Percentiles rank a stretch among this genome's conserved stretches.
These are phyloP conservation scores for Glycyrrhiza uralensis DNA, from an alignment of 306 rosid genomes.

Conservation along the genomic window DNA sequence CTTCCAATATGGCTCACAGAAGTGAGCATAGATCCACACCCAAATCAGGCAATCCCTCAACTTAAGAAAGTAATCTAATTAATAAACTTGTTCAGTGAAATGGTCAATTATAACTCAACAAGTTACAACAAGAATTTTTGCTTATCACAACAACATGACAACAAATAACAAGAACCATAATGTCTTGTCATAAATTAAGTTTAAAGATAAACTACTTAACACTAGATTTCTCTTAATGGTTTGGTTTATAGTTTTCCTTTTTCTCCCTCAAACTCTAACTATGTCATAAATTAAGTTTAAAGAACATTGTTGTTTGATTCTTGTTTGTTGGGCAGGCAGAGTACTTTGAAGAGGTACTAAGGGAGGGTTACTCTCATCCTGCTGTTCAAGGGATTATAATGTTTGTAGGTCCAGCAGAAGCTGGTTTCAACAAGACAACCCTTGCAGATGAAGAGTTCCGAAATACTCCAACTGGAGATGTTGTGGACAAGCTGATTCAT, in stretches of 20 bases:
- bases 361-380: constrained; percentile 70
- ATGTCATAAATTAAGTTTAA: neutral
- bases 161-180: too few relatives aligned
- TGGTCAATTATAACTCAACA: too few relatives aligned
- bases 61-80: too few relatives aligned
- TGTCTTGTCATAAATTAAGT: too few relatives aligned
- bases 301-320: neutral
- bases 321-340: constrained; percentile 43
- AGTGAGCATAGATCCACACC: constrained; percentile 32
- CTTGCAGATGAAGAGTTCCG: constrained; percentile 52
- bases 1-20: constrained; percentile 81
- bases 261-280: too few relatives aligned
- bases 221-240: too few relatives aligned
- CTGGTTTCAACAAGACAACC: constrained; percentile 48
- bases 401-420: constrained; percentile 64
- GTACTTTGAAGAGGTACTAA: constrained; percentile 57
- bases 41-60: constrained; percentile 44
- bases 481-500: constrained; percentile 58
- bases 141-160: too few relatives aligned
- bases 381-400: constrained; percentile 76
- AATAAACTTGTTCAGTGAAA: neutral
- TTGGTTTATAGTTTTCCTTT: too few relatives aligned
- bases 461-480: constrained; percentile 66
- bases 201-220: too few relatives aligned
- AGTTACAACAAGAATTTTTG: too few relatives aligned